A percentile compares a stretch with the other conserved stretches of the same genome.
phyloP scores from a whole-genome alignment of 2,329 filamentous ascomycete species.

The Neofusicoccum parvum region DNA sequence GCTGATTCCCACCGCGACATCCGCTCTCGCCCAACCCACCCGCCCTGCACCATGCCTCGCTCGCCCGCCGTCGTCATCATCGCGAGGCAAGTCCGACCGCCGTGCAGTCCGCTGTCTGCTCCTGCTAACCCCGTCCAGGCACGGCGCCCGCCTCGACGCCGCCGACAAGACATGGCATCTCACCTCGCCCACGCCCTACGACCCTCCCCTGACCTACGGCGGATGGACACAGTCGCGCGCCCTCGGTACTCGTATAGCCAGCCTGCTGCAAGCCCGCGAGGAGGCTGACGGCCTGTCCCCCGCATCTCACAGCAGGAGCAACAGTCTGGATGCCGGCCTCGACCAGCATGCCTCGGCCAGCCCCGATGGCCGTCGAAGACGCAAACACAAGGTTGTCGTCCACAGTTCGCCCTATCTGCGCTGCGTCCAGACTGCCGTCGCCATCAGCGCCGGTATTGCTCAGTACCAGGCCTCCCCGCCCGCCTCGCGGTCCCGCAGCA shows the following conservation, averaged over 20 bases:
- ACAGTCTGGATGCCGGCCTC: conserved; percentile 25
- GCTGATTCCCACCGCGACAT: conserved; percentile 14
- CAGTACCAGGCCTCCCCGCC: conserved; percentile 54
- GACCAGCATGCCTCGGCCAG: neutral
- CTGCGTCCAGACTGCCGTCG: conserved; percentile 90
- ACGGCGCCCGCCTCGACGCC: conserved; percentile 90
- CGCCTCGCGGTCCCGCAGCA: conserved; percentile 29
- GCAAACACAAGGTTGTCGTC: conserved; percentile 76
- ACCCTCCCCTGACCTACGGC: conserved; percentile 90
- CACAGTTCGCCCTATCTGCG: conserved; percentile 93
- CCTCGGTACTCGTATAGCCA: conserved; percentile 81
- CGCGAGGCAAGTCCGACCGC: conserved; percentile 43
- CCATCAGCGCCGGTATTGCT: conserved; percentile 81
- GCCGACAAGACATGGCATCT: conserved; percentile 96
- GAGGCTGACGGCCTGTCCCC: conserved; percentile 48
- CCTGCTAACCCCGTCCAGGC: conserved; percentile 53
- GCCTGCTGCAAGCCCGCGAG: conserved; percentile 58
- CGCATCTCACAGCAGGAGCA: conserved; percentile 25
- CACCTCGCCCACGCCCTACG: conserved; percentile 89
- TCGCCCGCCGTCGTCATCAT: conserved; percentile 53
- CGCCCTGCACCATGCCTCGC: conserved; percentile 39
- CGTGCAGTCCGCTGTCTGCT: conserved; percentile 7
- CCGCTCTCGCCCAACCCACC: neutral
- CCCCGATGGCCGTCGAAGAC: conserved; percentile 44
- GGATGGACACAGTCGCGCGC: conserved; percentile 87